Evolutionary conservation across 345 rosid genomes (phyloP), one percentile per base, ranked within the genome.

Genomic region (Odontarrhena argentea): DNA sequence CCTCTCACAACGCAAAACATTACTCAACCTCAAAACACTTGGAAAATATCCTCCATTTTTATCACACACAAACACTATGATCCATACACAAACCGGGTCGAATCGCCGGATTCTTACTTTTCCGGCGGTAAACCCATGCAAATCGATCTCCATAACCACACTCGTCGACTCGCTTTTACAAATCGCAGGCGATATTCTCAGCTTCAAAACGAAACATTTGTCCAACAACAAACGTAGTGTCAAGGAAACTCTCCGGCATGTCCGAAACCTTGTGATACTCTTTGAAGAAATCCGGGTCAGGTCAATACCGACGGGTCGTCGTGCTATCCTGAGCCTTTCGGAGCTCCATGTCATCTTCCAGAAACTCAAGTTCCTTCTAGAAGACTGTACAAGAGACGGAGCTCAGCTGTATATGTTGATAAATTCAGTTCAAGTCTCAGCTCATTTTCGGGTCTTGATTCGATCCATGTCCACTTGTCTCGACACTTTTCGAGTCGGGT

Each of bases 331-430:
- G 54, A 53, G 85, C 68, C 77, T 92, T 2, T 84, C 91, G 7
- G 95, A 89, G 88, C 85, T 92, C 44, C 89, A 89, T 42, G 54
- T 84, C 67, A 59, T 80, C 28, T 69, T 89, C 70, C 92, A 87
- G 80, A 86, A 82, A 77, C 55, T 92, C 15, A 76, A 45, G 13
- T 81, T 48, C 73, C 76, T 87, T 44, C 41, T 89, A 15, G 83
- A 87, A 43, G 96, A 89, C 66, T 87, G 89, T 75, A 74, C 78
- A 8, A 63, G 83, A 25, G 86, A 82, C 7, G 92, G 87, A 49
- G 85, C 88, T 43, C 77, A 86, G 35, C 22, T 77, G 3, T 87
- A 82, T 74, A 84, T 85, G 81, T 73, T 86, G 68, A 75, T 78
- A 76, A 86, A 83, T 43, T 80, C 87, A 30, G 87, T 75, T 14